These are phyloP conservation scores for Pythium apleroticum DNA, from an alignment of 352 stramenopile genomes.

Conservation along the genomic window DNA sequence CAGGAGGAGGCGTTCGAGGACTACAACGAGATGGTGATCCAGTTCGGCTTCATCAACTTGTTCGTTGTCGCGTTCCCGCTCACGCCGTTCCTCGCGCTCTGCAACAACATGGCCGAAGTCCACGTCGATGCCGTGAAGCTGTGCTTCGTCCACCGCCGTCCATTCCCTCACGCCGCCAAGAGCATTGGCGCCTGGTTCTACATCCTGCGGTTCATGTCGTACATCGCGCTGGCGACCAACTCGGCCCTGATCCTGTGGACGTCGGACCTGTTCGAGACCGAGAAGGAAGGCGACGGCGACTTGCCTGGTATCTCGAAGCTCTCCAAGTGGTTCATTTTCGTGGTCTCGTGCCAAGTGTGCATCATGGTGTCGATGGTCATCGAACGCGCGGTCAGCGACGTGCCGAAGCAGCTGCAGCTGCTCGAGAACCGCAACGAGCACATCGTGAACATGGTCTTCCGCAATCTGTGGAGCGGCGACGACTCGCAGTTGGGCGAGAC, in stretches of 20 bases:
- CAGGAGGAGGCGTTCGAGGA: constrained; percentile 84
- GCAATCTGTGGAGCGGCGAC: constrained; percentile 64
- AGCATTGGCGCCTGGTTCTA: constrained; percentile 93
- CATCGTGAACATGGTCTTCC: constrained; percentile 79
- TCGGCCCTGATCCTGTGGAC: constrained; percentile 78
- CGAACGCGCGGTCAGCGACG: constrained; percentile 57
- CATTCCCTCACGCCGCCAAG: constrained; percentile 77
- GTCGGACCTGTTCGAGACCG: constrained; percentile 56
- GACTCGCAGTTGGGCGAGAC: constrained; percentile 69
- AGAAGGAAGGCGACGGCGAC: constrained; percentile 26
- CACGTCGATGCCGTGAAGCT: constrained; percentile 89
- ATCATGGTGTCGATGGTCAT: constrained; percentile 64
- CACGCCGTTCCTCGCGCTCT: constrained; percentile 86
- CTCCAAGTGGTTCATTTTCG: constrained; percentile 63
- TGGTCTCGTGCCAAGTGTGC: constrained; percentile 72
- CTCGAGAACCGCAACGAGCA: constrained; percentile 66
- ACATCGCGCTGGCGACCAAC: constrained; percentile 78
- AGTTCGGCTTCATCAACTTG: constrained; percentile 95
- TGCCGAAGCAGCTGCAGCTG: constrained; percentile 51
- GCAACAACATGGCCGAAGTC: constrained; percentile 92
- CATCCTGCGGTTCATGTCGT: constrained; percentile 81
- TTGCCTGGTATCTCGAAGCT: constrained; percentile 29
- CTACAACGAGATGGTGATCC: constrained; percentile 92
- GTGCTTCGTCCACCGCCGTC: constrained; percentile 72
- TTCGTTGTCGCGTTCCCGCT: constrained; percentile 94